Base-by-base conservation (phyloP, 2,329 filamentous ascomycete genomes). In the Cryphonectria naterciae region DNA sequence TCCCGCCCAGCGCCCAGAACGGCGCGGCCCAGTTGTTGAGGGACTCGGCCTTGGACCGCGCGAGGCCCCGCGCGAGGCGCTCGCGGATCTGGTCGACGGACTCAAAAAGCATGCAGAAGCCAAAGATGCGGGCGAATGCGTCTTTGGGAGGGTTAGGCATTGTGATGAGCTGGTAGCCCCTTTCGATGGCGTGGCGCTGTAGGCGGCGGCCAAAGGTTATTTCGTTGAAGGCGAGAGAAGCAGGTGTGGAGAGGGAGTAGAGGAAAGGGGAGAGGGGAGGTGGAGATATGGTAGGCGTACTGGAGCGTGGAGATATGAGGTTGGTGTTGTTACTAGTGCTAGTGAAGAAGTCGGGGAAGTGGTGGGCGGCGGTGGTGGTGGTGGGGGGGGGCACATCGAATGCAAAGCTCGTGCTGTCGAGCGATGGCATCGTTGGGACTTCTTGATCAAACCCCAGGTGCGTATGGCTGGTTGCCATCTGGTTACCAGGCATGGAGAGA, bases 151-250 rank as follows among this genome's bases (percentile, higher is more conserved):
- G 72, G 46, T 70, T 61, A 28, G 72, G 37, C 70, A 84, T 83
- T 19, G 78, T 81, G 2, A 93, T 83, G 1, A 95, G 80, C 2
- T 83, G 80, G 70, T 90, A 87, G 0, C 86, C 92, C 37, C 84
- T 80, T 79, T 97, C 92, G 0, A 90, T 75, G 2, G 89, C 85
- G 68, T 84, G 84, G 58, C 93, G 88, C 65, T 93, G 91, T 5
- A 97, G 82, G 5, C 91, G 86, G 10, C 92, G 88, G 15, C 89
- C 89, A 75, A 97, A 95, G 0, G 86, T 90, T 1, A 84, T 81
- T 78, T 95, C 92, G 37, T 88, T 84, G 70, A 87, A 86, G 13
- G 88, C 85, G 77, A 91, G 90, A 0, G 88, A 89, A 32, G 78
- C 81, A 0, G 88, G 86, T 1, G 82, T 73, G 1, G 83, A 80